Evolutionary conservation across 2,329 filamentous ascomycete species (phyloP), one percentile per base, ranked within the genome.

Genomic region (Fusarium tricinctum): DNA sequence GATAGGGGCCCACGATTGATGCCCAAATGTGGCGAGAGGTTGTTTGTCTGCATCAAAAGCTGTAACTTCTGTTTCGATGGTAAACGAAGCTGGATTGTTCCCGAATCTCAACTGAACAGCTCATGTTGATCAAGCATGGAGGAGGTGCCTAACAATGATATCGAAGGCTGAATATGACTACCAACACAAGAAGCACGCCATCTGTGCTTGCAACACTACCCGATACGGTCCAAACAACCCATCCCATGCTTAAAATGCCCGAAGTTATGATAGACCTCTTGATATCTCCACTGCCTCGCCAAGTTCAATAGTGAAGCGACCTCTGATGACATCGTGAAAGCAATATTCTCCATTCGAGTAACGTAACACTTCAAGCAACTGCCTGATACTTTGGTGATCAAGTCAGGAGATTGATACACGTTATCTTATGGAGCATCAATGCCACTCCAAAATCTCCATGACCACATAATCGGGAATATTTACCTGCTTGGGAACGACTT

Each of bases 401-500:
- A 44, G 43, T 63, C 59, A 63, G 39, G 26, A 40, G 14, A 57
- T 30, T 43, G 9, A 55, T 32, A 14, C 7, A 8, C 5, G 14
- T 48, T n/a, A 40, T 57, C 49, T 48, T 42, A 13, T 2, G 19
- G 38, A 61, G 28, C 3, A n/a, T 7, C 13, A 22, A 3, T n/a
- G 22, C 14, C 17, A 45, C 48, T 19, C 30, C 14, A 15, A 20
- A 14, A 57, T 46, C n/a, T 33, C 38, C 38, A 49, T 56, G 26
- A 49, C 8, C 8, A n/a, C 26, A 14, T 14, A 17, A 12, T 6
- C 17, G 42, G 12, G n/a, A 33, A 15, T 15, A 4, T 19, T 28
- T 63, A 9, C 28, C 28, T 58, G 32, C 19, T 23, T 33, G 26
- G 40, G 47, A 40, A 62, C 53, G 22, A 58, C 52, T 47, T 54